These are phyloP conservation scores for Macrolepiota albuminosa DNA, from an alignment of 768 basidiomycete genomes.

Conservation along the genomic window DNA sequence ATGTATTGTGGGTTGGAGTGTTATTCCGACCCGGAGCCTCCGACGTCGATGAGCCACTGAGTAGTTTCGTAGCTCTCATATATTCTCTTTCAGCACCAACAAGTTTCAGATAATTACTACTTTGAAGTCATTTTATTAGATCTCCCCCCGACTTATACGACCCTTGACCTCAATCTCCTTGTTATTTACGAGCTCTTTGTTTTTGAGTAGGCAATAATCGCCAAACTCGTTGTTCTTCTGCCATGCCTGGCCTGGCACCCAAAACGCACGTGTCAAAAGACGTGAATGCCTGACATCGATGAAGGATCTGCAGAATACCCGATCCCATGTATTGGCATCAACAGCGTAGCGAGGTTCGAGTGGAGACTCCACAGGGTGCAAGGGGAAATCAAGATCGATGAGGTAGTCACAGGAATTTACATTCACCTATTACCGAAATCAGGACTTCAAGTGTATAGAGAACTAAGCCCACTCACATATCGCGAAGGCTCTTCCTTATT, in stretches of 20 bases:
- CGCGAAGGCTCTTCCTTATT: slow-evolving; percentile 75
- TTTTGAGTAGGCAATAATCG: slow-evolving; percentile 85
- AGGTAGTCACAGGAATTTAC: slow-evolving; percentile 81
- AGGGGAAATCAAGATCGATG: slow-evolving; percentile 85
- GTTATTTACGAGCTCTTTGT: slow-evolving; percentile 35
- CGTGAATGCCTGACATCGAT: slow-evolving; percentile 76
- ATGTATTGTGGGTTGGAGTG: not conserved
- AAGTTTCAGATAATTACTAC: not conserved
- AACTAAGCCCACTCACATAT: slow-evolving; percentile 50
- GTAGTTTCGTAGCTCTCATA: no score
- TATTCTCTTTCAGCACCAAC: not conserved
- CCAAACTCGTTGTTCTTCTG: slow-evolving; percentile 72
- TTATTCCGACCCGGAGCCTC: not conserved
- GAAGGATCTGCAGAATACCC: slow-evolving; percentile 76
- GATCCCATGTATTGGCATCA: slow-evolving; percentile 71
- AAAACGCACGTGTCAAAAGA: slow-evolving; percentile 69
- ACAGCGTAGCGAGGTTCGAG: slow-evolving; percentile 79
- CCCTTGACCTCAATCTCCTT: slow-evolving; percentile 29
- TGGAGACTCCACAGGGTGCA: slow-evolving; percentile 45
- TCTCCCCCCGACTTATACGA: slow-evolving; percentile 11
- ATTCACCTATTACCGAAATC: slow-evolving; percentile 46
- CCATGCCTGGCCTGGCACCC: slow-evolving; percentile 73
- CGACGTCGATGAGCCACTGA: not conserved
- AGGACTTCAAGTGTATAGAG: slow-evolving; percentile 3
- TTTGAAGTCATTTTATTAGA: not conserved